Evolutionary conservation across 2,329 filamentous ascomycete genomes (phyloP).

Genomic region (Ceratocystis eucalypticola): DNA sequence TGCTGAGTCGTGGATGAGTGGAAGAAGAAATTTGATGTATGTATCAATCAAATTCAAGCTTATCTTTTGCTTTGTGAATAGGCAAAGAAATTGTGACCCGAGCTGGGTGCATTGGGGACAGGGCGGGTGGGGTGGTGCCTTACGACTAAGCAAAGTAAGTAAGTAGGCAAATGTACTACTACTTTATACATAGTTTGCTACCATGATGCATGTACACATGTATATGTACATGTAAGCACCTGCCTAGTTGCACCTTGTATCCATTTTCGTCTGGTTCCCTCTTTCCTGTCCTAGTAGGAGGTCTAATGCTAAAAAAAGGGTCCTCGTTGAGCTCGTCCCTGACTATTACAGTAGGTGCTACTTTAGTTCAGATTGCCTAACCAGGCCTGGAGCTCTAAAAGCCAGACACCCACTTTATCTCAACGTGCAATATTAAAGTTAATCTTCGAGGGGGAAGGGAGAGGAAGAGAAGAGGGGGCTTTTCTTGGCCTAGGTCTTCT

Average conservation of each 20-base stretch:
- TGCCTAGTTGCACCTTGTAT: background rate
- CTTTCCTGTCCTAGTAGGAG: background rate
- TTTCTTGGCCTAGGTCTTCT: background rate
- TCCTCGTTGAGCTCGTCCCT: background rate
- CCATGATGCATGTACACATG: background rate
- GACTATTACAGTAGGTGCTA: background rate
- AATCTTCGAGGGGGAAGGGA: background rate
- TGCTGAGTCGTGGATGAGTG: no score
- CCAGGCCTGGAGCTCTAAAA: background rate
- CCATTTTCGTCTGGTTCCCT: background rate
- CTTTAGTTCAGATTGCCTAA: background rate
- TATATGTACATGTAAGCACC: background rate
- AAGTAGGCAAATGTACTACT: background rate
- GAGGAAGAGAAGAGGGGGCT: background rate
- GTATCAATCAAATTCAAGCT: no score
- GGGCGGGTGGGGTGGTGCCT: no score
- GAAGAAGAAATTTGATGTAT: background rate
- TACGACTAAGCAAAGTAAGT: background rate
- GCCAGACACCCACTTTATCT: constrained; percentile 1
- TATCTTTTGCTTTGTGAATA: no score
- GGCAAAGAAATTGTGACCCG: no score
- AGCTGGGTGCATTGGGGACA: no score
- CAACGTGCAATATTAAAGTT: background rate
- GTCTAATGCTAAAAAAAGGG: background rate
- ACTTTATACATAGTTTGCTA: no score